Evolutionary conservation across 306 rosid genomes (phyloP).

Genomic region (Gynostemma pentaphyllum): DNA sequence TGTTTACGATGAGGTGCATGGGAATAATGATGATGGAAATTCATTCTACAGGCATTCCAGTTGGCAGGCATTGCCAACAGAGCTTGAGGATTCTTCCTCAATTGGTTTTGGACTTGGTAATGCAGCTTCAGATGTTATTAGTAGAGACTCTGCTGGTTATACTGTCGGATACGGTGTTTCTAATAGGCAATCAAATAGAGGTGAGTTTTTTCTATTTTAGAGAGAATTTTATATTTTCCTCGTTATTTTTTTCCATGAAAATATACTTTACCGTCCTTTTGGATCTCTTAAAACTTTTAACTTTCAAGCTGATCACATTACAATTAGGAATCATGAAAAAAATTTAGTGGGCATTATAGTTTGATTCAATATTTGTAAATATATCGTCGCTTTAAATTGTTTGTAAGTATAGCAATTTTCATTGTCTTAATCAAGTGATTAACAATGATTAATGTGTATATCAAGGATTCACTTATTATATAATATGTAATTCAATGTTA

Average conservation of each 20-base stretch:
- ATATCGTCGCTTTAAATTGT: too few relatives aligned
- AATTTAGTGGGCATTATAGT: too few relatives aligned
- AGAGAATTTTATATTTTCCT: neutral
- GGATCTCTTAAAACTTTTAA: neutral
- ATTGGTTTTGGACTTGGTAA: constrained; percentile 57
- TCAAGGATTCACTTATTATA: too few relatives aligned
- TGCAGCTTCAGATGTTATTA: constrained; percentile 61
- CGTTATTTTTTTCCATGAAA: neutral
- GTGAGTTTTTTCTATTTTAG: constrained; percentile 21
- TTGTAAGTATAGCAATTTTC: too few relatives aligned
- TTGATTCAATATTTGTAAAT: too few relatives aligned
- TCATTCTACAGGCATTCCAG: constrained; percentile 31
- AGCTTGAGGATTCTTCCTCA: constrained; percentile 44
- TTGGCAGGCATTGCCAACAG: constrained; percentile 55
- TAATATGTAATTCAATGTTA: too few relatives aligned
- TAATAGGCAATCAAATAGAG: constrained; percentile 65
- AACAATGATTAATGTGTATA: too few relatives aligned
- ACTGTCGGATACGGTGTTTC: constrained; percentile 29
- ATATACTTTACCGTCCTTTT: too few relatives aligned
- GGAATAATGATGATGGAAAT: constrained; percentile 22
- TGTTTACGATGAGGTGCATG: constrained; percentile 11
- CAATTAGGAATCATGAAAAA: neutral
- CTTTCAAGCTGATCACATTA: neutral
- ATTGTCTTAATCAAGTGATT: too few relatives aligned
- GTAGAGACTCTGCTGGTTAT: constrained; percentile 51